Evolutionary conservation across 2,329 filamentous ascomycete species (phyloP), one percentile per base, ranked within the genome.

Genomic region (Fusarium setosum): DNA sequence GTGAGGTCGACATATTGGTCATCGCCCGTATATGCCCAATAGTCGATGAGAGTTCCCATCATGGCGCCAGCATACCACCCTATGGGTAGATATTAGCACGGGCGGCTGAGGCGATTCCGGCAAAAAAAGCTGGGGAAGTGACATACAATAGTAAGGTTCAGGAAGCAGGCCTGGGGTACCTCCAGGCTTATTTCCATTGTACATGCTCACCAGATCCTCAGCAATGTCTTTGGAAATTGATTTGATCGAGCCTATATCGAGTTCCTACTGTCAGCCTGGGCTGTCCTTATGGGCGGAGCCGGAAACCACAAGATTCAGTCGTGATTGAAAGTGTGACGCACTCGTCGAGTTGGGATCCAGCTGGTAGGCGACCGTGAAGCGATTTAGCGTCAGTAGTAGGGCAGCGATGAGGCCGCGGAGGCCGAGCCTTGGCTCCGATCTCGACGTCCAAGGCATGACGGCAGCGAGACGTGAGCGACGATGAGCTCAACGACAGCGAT

Each of bases 11-110:
- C 94, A 79, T 92, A 96, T 31, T 84, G 83, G 5, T 83, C 79
- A 73, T 95, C 92, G 18, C 89, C 89, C 0, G 92, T 95, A 74
- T 93, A 92, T 74, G 90, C 92, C 92, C 92, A 96, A 76, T 96
- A 96, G 72, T 96, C 92, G 52, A 96, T 83, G 63, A 96, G 80
- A 3, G 90, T 83, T 20, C 86, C 87, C 77, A 89, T 83, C 82
- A 94, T 88, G 56, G 91, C 91, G 51, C 92, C 92, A 11, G 84
- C 90, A 78, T 92, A 90, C 92, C 89, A 94, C 85, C 85, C 84
- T 87, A 56, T 10, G 55, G 44, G 15, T 38, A 29, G 23, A 31
- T 17, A 45, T 69, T 48, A 54, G 54, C 31, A 52, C 35, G 2
- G 4, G 42, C n/a, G 17, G 17, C 38, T 56, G 50, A 32, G n/a